phyloP scores from a whole-genome alignment of 2,329 filamentous ascomycete species.

The Epichloe coenophiala region DNA sequence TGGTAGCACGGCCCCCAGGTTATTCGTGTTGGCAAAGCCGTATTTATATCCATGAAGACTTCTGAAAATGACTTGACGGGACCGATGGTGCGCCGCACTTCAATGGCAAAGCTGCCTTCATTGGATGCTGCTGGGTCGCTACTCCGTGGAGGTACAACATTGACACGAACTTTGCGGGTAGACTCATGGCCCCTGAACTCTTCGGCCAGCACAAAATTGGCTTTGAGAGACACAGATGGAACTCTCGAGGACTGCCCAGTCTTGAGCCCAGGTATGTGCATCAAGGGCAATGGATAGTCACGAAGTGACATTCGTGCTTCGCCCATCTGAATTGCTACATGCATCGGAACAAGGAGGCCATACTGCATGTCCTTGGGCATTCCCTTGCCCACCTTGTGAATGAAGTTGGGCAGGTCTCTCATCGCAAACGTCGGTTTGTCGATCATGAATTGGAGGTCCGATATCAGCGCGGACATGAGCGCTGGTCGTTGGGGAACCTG shows the following conservation, averaged over 20 bases:
- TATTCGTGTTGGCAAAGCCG: slow-evolving; percentile 77
- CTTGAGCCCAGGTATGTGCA: slow-evolving; percentile 79
- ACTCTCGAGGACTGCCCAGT: slow-evolving; percentile 65
- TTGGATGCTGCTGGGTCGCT: slow-evolving; percentile 40
- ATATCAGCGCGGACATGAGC: slow-evolving; percentile 66
- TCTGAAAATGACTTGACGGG: slow-evolving; percentile 96
- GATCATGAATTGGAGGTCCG: slow-evolving; percentile 70
- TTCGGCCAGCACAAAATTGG: slow-evolving; percentile 92
- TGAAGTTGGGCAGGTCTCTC: slow-evolving; percentile 65
- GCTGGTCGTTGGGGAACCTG: slow-evolving; percentile 75
- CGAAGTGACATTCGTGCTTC: slow-evolving; percentile 76
- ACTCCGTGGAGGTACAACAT: slow-evolving; percentile 61
- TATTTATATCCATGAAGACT: slow-evolving; percentile 85
- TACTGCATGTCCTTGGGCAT: slow-evolving; percentile 90
- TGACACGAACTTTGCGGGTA: slow-evolving; percentile 64
- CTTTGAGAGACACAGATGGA: slow-evolving; percentile 70
- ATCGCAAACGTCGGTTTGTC: slow-evolving; percentile 91
- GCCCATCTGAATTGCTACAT: slow-evolving; percentile 76
- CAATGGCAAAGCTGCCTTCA: slow-evolving; percentile 61
- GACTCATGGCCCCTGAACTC: slow-evolving; percentile 76
- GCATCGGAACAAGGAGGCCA: slow-evolving; percentile 78
- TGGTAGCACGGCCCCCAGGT: slow-evolving; percentile 98
- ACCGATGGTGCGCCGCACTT: slow-evolving; percentile 80
- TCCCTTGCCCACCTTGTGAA: slow-evolving; percentile 87
- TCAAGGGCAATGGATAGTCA: slow-evolving; percentile 83